These are phyloP conservation scores for Noccaea bulbosa DNA, from an alignment of 345 rosid genomes.

Conservation along the genomic window DNA sequence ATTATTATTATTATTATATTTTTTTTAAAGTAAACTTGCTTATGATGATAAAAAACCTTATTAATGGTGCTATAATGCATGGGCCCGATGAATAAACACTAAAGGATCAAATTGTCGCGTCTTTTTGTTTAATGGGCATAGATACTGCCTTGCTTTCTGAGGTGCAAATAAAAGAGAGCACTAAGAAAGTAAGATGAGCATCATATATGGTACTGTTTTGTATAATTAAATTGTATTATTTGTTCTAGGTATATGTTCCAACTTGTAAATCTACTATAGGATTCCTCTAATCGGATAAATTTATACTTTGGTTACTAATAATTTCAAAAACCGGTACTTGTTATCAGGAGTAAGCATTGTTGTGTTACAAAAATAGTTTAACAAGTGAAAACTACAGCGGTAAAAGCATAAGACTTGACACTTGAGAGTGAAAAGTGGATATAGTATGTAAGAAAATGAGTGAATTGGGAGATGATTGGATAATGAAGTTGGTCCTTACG, in stretches of 20 bases:
- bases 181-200: constrained; percentile 12
- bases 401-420: too few species aligned
- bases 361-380: too few species aligned
- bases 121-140: constrained; percentile 31
- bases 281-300: background rate
- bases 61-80: background rate
- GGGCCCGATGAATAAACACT: constrained; percentile 37
- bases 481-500: constrained; percentile 24
- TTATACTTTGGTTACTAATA: too few species aligned
- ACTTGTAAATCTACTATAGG: background rate
- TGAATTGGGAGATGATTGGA: constrained; percentile 25
- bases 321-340: too few species aligned
- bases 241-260: background rate
- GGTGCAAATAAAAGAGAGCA: constrained; percentile 31
- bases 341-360: too few species aligned
- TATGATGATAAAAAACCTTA: constrained; percentile 22
- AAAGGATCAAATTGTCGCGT: constrained; percentile 31
- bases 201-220: constrained; percentile 4
- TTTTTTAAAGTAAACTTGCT: background rate
- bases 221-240: background rate
- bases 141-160: constrained; percentile 29
- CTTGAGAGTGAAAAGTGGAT: too few species aligned
- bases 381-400: too few species aligned
- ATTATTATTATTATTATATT: background rate
- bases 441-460: background rate